Percentiles rank a stretch among this genome's conserved stretches.
Conservation (phyloP, 768 basidiomycete species). For the Leccinum incarnatum region DNA sequence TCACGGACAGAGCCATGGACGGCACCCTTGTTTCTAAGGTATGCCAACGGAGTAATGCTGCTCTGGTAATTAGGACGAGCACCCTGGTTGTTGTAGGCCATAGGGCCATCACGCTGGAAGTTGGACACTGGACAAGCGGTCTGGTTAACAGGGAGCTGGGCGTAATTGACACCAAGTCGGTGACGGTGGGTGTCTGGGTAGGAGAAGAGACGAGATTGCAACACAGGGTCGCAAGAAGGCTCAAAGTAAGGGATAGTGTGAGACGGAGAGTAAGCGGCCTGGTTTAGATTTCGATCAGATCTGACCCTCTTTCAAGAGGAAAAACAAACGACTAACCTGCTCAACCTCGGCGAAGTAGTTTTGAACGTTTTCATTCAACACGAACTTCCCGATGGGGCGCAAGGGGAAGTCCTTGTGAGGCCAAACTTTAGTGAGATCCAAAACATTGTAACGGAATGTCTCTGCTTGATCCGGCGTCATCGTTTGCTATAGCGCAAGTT, state of each 20-base stretch:
- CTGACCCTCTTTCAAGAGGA: conserved; percentile 18
- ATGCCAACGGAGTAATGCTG: conserved; percentile 68
- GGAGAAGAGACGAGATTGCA: conserved; percentile 93
- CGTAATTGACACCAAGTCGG: conserved; percentile 78
- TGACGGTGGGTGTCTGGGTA: conserved; percentile 90
- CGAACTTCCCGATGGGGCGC: conserved; percentile 81
- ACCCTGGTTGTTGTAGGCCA: conserved; percentile 75
- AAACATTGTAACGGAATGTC: conserved; percentile 84
- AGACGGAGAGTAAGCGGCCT: conserved; percentile 84
- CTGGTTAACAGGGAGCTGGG: conserved; percentile 85
- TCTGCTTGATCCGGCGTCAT: conserved; percentile 94
- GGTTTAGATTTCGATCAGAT: conserved; percentile 5
- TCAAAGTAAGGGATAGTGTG: conserved; percentile 89
- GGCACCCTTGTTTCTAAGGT: conserved; percentile 47
- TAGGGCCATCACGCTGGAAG: conserved; percentile 88
- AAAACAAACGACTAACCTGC: conserved; percentile 54
- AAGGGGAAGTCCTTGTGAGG: conserved; percentile 87
- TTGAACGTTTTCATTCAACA: conserved; percentile 71
- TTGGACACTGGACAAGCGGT: conserved; percentile 73
- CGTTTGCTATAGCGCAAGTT: conserved; percentile 58
- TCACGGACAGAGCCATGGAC: conserved; percentile 43
- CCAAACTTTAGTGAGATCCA: conserved; percentile 92
- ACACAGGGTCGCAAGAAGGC: conserved; percentile 86
- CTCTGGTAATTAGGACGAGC: conserved; percentile 85
- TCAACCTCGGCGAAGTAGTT: conserved; percentile 97